Conservation (phyloP, 768 basidiomycete species). For the Tylopilus sp. region DNA sequence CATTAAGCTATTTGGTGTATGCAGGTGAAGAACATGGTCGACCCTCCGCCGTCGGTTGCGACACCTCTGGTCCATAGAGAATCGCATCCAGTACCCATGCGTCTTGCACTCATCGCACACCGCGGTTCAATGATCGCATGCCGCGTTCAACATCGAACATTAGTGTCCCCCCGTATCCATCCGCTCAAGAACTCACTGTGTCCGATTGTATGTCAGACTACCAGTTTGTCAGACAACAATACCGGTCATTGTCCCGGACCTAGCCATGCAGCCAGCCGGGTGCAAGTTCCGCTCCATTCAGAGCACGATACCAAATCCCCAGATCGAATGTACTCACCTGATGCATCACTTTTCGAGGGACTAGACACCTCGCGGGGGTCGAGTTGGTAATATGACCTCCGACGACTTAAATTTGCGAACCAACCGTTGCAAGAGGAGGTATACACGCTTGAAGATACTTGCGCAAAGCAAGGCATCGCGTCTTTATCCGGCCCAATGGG, state of each 20-base stretch:
- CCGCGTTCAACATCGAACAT: neutral
- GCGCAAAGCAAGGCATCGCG: neutral
- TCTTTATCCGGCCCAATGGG: neutral
- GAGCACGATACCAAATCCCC: neutral
- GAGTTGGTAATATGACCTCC: conserved; percentile 93
- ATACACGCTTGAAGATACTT: conserved; percentile 33
- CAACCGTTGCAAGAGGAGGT: conserved; percentile 61
- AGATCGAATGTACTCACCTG: conserved; percentile 10
- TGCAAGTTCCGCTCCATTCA: neutral
- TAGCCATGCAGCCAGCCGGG: no score
- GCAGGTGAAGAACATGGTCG: conserved; percentile 8
- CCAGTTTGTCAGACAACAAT: conserved; percentile 12
- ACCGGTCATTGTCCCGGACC: neutral
- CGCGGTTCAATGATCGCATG: conserved; percentile 4
- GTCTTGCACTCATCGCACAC: conserved; percentile 37
- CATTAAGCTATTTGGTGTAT: neutral
- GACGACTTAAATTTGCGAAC: conserved; percentile 75
- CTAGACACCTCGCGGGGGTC: conserved; percentile 63
- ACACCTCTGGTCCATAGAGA: conserved; percentile 40
- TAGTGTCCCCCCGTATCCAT: conserved; percentile 7
- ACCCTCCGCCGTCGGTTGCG: conserved; percentile 17
- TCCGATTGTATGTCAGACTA: conserved; percentile 31
- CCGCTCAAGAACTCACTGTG: conserved; percentile 15
- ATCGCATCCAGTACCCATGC: conserved; percentile 27
- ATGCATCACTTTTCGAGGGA: conserved; percentile 64